phyloP scores from a whole-genome alignment of 306 rosid genomes.

The Citrullus colocynthis region DNA sequence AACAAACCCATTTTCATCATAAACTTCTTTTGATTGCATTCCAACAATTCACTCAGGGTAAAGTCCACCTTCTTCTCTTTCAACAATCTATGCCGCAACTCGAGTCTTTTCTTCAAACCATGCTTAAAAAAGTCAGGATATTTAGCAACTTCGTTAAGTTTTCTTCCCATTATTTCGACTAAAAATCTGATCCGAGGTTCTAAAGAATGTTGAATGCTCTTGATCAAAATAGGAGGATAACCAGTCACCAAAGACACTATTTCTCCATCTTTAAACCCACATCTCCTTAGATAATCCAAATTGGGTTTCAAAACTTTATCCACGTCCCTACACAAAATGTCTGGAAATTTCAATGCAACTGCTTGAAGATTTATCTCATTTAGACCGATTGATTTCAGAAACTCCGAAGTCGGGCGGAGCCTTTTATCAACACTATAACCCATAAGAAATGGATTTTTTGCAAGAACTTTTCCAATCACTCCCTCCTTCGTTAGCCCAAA shows the following conservation, averaged over 20 bases:
- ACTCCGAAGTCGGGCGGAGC: slow-evolving; percentile 55
- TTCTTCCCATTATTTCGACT: slow-evolving; percentile 70
- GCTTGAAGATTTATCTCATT: slow-evolving; percentile 47
- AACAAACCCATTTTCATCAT: slow-evolving; percentile 49
- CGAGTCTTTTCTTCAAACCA: slow-evolving; percentile 66
- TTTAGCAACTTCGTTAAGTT: slow-evolving; percentile 48
- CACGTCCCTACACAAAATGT: slow-evolving; percentile 70
- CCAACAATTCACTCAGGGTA: slow-evolving; percentile 85
- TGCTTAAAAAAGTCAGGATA: slow-evolving; percentile 80
- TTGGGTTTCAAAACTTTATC: slow-evolving; percentile 58
- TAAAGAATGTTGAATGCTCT: slow-evolving; percentile 65
- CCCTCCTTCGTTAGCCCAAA: slow-evolving; percentile 66
- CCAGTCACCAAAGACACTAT: slow-evolving; percentile 63
- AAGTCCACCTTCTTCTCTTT: slow-evolving; percentile 31
- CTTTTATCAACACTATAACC: slow-evolving; percentile 77
- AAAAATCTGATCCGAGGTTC: slow-evolving; percentile 67
- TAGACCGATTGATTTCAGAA: slow-evolving; percentile 53
- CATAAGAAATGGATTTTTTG: slow-evolving; percentile 65
- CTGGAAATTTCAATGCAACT: slow-evolving; percentile 54
- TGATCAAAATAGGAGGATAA: slow-evolving; percentile 73
- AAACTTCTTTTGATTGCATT: slow-evolving; percentile 73
- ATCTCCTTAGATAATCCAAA: slow-evolving; percentile 33
- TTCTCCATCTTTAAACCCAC: slow-evolving; percentile 60
- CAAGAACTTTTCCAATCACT: slow-evolving; percentile 66
- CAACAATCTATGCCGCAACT: slow-evolving; percentile 49